phyloP scores from a whole-genome alignment of 768 basidiomycete genomes.

The Mycena vulgaris region DNA sequence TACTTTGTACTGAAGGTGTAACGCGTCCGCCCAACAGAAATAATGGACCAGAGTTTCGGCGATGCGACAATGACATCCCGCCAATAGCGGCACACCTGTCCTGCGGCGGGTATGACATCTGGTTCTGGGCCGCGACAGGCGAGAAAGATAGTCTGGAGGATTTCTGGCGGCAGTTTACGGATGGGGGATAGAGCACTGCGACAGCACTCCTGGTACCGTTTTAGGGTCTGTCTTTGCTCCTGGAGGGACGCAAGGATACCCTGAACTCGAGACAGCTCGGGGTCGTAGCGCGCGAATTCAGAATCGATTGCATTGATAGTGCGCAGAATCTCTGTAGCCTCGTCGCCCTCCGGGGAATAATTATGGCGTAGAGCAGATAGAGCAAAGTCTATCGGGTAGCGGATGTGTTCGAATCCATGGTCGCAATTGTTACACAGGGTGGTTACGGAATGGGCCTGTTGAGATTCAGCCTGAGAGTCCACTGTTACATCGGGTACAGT shows the following conservation, averaged over 20 bases:
- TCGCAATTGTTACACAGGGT: conserved; percentile 23
- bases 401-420: conserved; percentile 16
- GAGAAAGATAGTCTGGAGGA: conserved; percentile 30
- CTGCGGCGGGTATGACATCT: conserved; percentile 23
- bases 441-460: not conserved
- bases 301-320: conserved; percentile 9
- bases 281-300: conserved; percentile 20
- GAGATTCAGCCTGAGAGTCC: too few species aligned
- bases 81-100: conserved; percentile 33
- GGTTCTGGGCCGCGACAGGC: conserved; percentile 3
- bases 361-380: conserved; percentile 17
- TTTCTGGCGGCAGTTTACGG: conserved; percentile 33
- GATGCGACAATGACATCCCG: conserved; percentile 16
- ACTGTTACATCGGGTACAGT: not conserved
- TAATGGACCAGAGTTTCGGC: conserved; percentile 31
- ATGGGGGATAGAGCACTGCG: conserved; percentile 26
- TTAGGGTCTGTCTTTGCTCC: not conserved
- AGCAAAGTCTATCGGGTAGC: conserved; percentile 3
- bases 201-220: conserved; percentile 22
- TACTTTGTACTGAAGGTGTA: conserved; percentile 12
- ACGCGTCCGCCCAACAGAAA: conserved; percentile 33
- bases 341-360: conserved; percentile 19
- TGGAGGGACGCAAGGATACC: conserved; percentile 19
- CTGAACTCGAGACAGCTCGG: conserved; percentile 29
- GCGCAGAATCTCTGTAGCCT: not conserved